Conservation (phyloP, 108 stramenopile species). For the Nitzschia sp. region DNA sequence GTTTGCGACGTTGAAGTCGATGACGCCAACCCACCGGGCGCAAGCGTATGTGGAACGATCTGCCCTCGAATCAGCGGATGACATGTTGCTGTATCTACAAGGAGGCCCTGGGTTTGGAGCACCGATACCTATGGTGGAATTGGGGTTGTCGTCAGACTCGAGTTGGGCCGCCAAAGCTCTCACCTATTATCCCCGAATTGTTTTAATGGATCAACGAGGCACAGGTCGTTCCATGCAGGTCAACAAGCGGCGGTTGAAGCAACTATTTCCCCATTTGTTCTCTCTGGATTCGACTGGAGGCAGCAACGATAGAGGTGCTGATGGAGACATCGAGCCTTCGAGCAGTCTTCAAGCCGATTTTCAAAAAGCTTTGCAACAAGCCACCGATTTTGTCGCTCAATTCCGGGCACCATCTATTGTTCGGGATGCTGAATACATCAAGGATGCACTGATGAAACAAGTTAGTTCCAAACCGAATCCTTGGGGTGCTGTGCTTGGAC, state of each 20-base stretch:
- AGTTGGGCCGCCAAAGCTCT: conserved; percentile 77
- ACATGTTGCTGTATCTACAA: conserved; percentile 77
- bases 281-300: conserved; percentile 40
- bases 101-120: conserved; percentile 92
- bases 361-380: conserved; percentile 50
- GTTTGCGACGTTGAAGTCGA: conserved; percentile 19
- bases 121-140: conserved; percentile 57
- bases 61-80: conserved; percentile 39
- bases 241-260: conserved; percentile 67
- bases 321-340: neutral
- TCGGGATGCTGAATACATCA: conserved; percentile 84
- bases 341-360: conserved; percentile 3
- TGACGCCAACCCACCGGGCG: conserved; percentile 45
- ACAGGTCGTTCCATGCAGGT: conserved; percentile 83
- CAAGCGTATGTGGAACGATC: conserved; percentile 42
- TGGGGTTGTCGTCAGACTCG: conserved; percentile 43
- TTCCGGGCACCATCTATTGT: conserved; percentile 92
- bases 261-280: conserved; percentile 77
- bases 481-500: conserved; percentile 83
- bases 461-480: conserved; percentile 27
- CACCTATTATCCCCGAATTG: conserved; percentile 55
- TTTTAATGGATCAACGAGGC: conserved; percentile 94
- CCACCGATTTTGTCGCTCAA: conserved; percentile 66
- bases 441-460: conserved; percentile 52
- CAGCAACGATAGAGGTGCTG: conserved; percentile 9